phyloP scores from a whole-genome alignment of 1,284 basidiomycete genomes.

The Ceratobasidium sp. region DNA sequence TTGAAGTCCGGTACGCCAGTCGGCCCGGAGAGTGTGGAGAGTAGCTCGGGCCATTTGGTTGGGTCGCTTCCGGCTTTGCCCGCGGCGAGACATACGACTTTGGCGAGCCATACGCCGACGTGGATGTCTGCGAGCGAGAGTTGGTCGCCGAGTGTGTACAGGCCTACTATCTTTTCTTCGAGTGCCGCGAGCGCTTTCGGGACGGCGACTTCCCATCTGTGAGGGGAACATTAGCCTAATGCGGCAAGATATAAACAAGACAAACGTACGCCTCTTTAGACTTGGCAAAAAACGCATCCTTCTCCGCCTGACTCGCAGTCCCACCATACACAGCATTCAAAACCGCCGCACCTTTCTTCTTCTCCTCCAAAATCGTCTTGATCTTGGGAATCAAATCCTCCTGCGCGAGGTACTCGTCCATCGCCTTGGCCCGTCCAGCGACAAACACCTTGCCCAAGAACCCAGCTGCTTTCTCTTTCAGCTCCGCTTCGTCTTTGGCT shows the following conservation, averaged over 20 bases:
- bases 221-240: not conserved
- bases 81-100: slow-evolving; percentile 70
- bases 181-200: slow-evolving; percentile 56
- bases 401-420: slow-evolving; percentile 60
- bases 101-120: slow-evolving; percentile 80
- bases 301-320: slow-evolving; percentile 46
- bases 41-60: slow-evolving; percentile 52
- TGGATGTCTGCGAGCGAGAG: slow-evolving; percentile 85
- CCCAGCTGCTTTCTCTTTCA: slow-evolving; percentile 53
- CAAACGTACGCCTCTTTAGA: slow-evolving; percentile 53
- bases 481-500: slow-evolving; percentile 56
- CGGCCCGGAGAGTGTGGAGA: slow-evolving; percentile 31
- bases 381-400: slow-evolving; percentile 52
- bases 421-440: slow-evolving; percentile 68
- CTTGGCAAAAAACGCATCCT: slow-evolving; percentile 57
- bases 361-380: slow-evolving; percentile 59
- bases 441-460: slow-evolving; percentile 62
- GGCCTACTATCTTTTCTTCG: slow-evolving; percentile 50
- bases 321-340: slow-evolving; percentile 56
- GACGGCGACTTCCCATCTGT: slow-evolving; percentile 45
- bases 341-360: slow-evolving; percentile 54
- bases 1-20: slow-evolving; percentile 43
- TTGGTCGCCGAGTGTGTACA: slow-evolving; percentile 64
- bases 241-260: not conserved
- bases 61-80: slow-evolving; percentile 59